Base-by-base conservation (phyloP, 2,329 filamentous ascomycete species). In the Aspergillus ochraceoroseus region DNA sequence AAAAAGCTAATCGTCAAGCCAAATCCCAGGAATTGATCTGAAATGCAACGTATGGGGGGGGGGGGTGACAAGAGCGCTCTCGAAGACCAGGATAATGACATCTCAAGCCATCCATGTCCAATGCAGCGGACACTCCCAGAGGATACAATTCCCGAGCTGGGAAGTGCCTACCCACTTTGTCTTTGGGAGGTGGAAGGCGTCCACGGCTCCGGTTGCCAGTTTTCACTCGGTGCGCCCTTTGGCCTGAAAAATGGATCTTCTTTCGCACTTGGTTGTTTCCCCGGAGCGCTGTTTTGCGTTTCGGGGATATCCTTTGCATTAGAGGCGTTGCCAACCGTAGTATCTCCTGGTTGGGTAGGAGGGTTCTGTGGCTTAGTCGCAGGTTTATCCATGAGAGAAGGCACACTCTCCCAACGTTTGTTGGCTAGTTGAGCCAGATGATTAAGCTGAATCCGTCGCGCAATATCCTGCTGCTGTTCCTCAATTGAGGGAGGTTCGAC, bases 171-270 rank as follows among this genome's bases (percentile, higher is more conserved):
- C 4, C 15, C 25, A 7, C 23, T 20, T 61, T 55, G 67, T 44
- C 59, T 53, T 52, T 65, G 68, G 19, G 59, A 57, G n/a, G 68
- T 51, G 2, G 62, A 61, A 3, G 78, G 78, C 4, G 60, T 66
- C 82, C 82, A 86, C 2, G 77, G 66, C 32, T 76, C 58, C 0
- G 83, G 83, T 61, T 84, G 79, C 80, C 80, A 85, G n/a, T 65
- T 70, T 57, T 85, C 80, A 38, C 80, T 71, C 0, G 79, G 77
- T 2, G 41, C 72, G n/a, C 67, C 67, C n/a, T 61, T 68, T 1
- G 72, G 69, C 48, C 69, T 71, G 19, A 74, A 74, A 80, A 80
- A 84, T 2, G 80, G 80, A 55, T 82, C 55, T 15, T 58, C 53
- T 40, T 55, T 51, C 7, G 38, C 27, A 4, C 27, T 22, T 7